A percentile compares a stretch with the other conserved stretches of the same genome.
Conservation (phyloP, 768 basidiomycete genomes). For the Kwoniella heveanensis region DNA sequence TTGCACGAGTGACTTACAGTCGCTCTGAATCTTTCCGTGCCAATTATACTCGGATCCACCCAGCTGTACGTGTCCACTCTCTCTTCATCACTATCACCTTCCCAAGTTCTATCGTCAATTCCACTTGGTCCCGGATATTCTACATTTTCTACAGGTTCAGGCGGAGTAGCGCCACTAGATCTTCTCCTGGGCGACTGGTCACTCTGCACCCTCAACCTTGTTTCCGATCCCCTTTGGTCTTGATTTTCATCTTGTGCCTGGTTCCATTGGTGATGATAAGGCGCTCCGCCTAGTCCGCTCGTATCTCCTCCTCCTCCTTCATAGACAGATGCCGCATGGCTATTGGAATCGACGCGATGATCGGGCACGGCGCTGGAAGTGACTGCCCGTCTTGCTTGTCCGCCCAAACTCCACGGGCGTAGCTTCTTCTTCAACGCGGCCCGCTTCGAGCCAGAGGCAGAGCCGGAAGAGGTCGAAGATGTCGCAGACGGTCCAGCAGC, state of each 20-base stretch:
- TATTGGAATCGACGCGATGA: background rate
- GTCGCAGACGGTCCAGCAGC: conserved; percentile 5
- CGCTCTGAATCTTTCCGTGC: conserved; percentile 26
- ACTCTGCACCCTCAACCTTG: background rate
- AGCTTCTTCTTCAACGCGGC: conserved; percentile 10
- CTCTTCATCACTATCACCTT: conserved; percentile 34
- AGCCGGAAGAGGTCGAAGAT: background rate
- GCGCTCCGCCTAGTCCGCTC: background rate
- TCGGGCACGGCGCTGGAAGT: background rate
- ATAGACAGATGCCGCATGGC: background rate
- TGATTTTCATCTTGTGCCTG: background rate
- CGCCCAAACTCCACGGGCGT: conserved; percentile 28
- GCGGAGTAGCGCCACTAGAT: background rate
- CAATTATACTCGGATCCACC: conserved; percentile 44
- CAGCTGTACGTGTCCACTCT: conserved; percentile 40
- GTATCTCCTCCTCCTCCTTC: background rate
- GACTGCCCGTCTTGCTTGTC: conserved; percentile 13
- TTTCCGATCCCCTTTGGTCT: background rate
- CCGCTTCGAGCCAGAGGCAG: conserved; percentile 5
- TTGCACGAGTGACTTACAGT: no score
- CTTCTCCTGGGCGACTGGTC: conserved; percentile 8
- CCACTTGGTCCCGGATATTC: no score
- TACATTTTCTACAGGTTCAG: conserved; percentile 19
- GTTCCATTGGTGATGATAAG: background rate
- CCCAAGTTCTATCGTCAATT: conserved; percentile 20